Base-by-base conservation (phyloP, 805 yeast genomes). In the Soucietia sequanensis region DNA sequence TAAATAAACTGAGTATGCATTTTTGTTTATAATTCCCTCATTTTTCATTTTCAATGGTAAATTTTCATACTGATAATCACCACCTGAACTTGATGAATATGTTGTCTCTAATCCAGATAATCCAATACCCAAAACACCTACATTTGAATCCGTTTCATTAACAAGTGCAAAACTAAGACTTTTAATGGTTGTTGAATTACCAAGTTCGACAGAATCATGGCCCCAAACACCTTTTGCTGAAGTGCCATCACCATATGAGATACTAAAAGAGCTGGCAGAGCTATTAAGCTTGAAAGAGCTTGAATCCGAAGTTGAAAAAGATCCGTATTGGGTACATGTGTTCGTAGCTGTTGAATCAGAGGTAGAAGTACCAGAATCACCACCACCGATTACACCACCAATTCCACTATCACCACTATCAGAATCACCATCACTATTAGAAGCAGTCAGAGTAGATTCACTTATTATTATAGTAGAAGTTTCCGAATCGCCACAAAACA, bases 101-200 rank as follows among this genome's bases (percentile, higher is more conserved):
- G 91, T 83, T 3, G 76, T 67, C 57, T 89, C 95, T 35, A 84
- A 68, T 10, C 79, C 84, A 4, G 76, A 61, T 33, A 84, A 66
- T 8, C 93, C 91, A 42, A 85, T 76, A 18, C 90, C 89, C 27
- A 85, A 58, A 17, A 86, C 91, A 37, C 95, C 91, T 39, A 72
- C 61, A 6, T 77, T 56, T 3, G 90, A 78, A 41, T 78, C 76
- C 2, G 87, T 75, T 23, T 58, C 56, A 50, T 78, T 77, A 3
- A 85, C 95, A 16, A 88, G 78, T 2, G 95, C 96, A 56, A 89
- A 73, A 4, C 87, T 76, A 20, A 84, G 60, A 37, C 67, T 62
- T 0, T 64, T 41, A 9, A 85, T 62, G 3, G 67, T 57, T 2
- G 67, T 56, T 10, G 70, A 56, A 31, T 68, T 75, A 30, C 80